Percentiles rank a stretch among this genome's conserved stretches.
Conservation (phyloP, 208 protist genomes). For the Naegleria lovaniensis region DNA sequence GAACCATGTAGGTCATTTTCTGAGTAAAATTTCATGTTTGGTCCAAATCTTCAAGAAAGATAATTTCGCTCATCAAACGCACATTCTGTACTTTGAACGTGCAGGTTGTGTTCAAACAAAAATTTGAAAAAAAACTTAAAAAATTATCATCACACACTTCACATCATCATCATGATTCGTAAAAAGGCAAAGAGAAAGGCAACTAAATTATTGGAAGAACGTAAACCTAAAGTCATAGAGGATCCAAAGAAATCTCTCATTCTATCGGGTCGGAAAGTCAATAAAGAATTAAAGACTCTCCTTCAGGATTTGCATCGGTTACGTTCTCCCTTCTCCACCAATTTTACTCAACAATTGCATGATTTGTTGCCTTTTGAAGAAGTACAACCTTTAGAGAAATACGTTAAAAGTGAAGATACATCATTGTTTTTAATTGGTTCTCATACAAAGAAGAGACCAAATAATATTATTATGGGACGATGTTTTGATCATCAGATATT, state of each 20-base stretch:
- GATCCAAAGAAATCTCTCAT: constrained; percentile 17
- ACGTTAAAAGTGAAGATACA: neutral
- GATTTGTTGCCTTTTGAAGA: constrained; percentile 26
- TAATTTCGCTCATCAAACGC: no score
- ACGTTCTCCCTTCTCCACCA: neutral
- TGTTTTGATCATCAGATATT: constrained; percentile 19
- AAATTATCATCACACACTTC: neutral
- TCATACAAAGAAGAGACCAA: constrained; percentile 29
- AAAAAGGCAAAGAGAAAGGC: neutral
- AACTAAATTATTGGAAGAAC: neutral
- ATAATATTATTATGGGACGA: constrained; percentile 17
- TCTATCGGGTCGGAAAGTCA: neutral
- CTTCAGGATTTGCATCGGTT: neutral
- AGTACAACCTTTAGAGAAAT: neutral
- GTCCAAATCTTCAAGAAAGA: no score
- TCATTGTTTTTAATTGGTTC: constrained; percentile 19
- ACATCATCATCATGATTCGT: neutral
- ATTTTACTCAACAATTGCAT: neutral
- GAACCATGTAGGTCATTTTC: no score
- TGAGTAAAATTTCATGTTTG: no score
- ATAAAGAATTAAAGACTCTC: neutral
- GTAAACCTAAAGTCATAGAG: constrained; percentile 25
- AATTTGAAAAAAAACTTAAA: neutral
- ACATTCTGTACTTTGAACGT: no score
- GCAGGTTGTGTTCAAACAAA: no score